A percentile compares a stretch with the other conserved stretches of the same genome.
Conservation (phyloP, 2,329 filamentous ascomycete genomes). For the Pseudonectria buxi region DNA sequence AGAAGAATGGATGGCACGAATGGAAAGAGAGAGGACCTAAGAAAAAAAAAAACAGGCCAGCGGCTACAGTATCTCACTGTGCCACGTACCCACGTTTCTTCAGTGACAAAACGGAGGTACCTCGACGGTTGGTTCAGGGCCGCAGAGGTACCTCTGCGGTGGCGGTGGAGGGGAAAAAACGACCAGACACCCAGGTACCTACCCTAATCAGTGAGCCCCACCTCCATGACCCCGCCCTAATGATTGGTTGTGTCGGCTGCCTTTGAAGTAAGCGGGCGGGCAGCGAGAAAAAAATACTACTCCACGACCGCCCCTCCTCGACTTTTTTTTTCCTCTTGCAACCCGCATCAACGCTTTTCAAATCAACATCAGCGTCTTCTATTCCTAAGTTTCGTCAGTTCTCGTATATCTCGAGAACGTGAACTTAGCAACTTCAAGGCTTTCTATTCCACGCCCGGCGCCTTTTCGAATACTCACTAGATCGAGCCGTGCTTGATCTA, state of each 20-base stretch:
- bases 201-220: conserved; percentile 10
- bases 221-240: conserved; percentile 4
- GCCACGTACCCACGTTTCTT: too few species aligned
- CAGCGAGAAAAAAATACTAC: conserved; percentile 29
- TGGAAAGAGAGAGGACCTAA: too few species aligned
- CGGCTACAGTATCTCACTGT: too few species aligned
- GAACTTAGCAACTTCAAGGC: conserved; percentile 38
- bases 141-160: background rate
- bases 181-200: conserved; percentile 17
- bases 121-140: too few species aligned
- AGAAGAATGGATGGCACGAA: too few species aligned
- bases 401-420: conserved; percentile 38
- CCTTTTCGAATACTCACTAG: conserved; percentile 46
- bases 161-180: conserved; percentile 6
- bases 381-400: conserved; percentile 38
- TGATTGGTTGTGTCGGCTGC: conserved; percentile 17
- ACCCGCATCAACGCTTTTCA: conserved; percentile 26
- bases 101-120: too few species aligned
- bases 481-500: conserved; percentile 76
- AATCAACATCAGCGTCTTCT: conserved; percentile 24
- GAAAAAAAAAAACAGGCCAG: too few species aligned
- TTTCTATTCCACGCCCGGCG: conserved; percentile 22
- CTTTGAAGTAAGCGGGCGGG: conserved; percentile 25
- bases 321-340: conserved; percentile 31
- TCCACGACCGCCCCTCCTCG: conserved; percentile 31